Evolutionary conservation across 2,329 filamentous ascomycete species (phyloP).

Genomic region (Neonectria hederae): DNA sequence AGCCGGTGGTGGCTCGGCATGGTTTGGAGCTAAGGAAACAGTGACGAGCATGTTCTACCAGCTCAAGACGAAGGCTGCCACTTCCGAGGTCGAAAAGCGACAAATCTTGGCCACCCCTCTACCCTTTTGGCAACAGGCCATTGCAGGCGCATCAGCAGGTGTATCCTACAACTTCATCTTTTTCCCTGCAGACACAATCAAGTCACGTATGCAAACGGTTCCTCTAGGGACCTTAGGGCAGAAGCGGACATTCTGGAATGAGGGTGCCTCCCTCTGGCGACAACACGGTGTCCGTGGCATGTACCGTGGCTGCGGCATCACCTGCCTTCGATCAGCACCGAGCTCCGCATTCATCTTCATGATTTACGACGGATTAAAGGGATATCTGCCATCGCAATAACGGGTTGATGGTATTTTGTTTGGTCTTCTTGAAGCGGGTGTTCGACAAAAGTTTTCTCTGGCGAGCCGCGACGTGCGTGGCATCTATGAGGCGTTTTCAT

Average conservation of each 20-base stretch:
- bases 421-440: conserved; percentile 9
- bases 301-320: conserved; percentile 96
- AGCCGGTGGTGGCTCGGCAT: conserved; percentile 90
- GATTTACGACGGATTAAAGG: conserved; percentile 88
- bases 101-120: conserved; percentile 62
- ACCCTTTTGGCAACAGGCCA: conserved; percentile 85
- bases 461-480: conserved; percentile 16
- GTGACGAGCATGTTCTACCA: conserved; percentile 75
- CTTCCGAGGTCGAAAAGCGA: conserved; percentile 52
- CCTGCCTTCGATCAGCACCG: conserved; percentile 84
- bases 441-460: conserved; percentile 8
- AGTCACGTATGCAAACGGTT: conserved; percentile 94
- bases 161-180: conserved; percentile 97
- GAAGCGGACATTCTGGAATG: conserved; percentile 75
- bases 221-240: conserved; percentile 67
- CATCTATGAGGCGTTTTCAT: conserved; percentile 38
- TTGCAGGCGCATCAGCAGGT: conserved; percentile 87
- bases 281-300: conserved; percentile 84
- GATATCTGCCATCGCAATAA: conserved; percentile 63
- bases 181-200: conserved; percentile 97
- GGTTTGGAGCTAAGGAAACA: conserved; percentile 93
- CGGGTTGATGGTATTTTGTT: background rate
- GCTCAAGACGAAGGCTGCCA: conserved; percentile 57
- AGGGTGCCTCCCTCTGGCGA: conserved; percentile 79
- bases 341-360: conserved; percentile 99